Percentiles rank a stretch among this genome's conserved stretches.
phyloP scores from a whole-genome alignment of 2,329 filamentous ascomycete genomes.

The Chrysoporthe puriensis region DNA sequence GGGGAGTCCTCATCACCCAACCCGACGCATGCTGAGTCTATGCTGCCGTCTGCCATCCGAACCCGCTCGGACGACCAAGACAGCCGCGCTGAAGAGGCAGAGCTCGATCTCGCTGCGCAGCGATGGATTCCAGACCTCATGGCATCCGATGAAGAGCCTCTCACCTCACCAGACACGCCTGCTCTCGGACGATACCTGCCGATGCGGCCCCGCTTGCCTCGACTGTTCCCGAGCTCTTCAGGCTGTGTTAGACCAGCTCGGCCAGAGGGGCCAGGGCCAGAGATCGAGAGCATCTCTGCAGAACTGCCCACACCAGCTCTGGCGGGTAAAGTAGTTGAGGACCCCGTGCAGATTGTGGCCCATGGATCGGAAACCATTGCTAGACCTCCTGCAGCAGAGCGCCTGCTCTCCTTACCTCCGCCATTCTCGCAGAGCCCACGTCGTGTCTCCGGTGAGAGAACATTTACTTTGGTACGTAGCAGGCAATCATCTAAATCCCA shows the following conservation, averaged over 20 bases:
- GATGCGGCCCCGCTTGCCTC: slow-evolving; percentile 13
- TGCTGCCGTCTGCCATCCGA: slow-evolving; percentile 11
- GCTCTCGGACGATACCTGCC: slow-evolving; percentile 14
- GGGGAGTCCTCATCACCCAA: slow-evolving; percentile 13
- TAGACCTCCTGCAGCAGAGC: background rate
- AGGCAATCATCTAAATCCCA: background rate
- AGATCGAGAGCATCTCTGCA: background rate
- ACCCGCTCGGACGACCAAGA: background rate
- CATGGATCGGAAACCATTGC: background rate
- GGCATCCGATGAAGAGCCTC: background rate
- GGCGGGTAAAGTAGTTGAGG: background rate
- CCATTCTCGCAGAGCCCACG: slow-evolving; percentile 22
- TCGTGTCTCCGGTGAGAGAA: background rate
- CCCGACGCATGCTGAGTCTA: slow-evolving; percentile 3
- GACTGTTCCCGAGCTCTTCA: background rate
- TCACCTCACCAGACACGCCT: slow-evolving; percentile 11
- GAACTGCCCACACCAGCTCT: background rate
- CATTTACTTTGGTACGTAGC: slow-evolving; percentile 22
- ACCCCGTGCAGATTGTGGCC: background rate
- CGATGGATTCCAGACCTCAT: background rate
- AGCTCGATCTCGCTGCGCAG: background rate
- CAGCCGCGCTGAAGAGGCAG: background rate
- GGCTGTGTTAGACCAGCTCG: background rate
- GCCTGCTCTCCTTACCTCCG: background rate
- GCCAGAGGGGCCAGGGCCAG: background rate